These are phyloP conservation scores for Schizopora paradoxa DNA, from an alignment of 1,284 basidiomycete genomes.

Conservation along the genomic window DNA sequence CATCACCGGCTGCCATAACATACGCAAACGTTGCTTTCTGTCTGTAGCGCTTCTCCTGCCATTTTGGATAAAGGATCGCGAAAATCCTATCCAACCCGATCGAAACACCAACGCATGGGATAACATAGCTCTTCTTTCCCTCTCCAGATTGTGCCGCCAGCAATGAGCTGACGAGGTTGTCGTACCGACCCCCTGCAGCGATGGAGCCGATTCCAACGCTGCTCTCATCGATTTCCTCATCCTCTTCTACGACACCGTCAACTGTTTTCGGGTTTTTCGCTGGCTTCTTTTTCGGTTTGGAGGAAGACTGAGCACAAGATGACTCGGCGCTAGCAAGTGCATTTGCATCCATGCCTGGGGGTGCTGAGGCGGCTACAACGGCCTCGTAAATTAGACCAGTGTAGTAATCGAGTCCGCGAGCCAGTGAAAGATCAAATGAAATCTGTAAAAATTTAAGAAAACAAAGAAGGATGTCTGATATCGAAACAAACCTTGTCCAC, in stretches of 20 bases:
- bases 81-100: conserved; percentile 97
- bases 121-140: conserved; percentile 56
- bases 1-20: conserved; percentile 91
- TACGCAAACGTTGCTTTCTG: conserved; percentile 94
- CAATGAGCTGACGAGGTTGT: conserved; percentile 96
- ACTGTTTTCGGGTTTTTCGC: conserved; percentile 43
- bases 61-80: conserved; percentile 84
- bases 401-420: conserved; percentile 97
- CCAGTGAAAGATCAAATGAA: conserved; percentile 94
- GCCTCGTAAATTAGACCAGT: conserved; percentile 99
- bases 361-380: conserved; percentile 88
- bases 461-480: conserved; percentile 8
- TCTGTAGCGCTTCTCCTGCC: conserved; percentile 71
- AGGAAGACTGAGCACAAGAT: conserved; percentile 23
- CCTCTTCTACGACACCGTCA: conserved; percentile 45
- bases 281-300: conserved; percentile 47
- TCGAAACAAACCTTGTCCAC: conserved; percentile 57
- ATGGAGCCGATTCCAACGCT: conserved; percentile 95
- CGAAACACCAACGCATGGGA: conserved; percentile 92
- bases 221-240: conserved; percentile 90
- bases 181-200: conserved; percentile 95
- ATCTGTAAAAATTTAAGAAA: conserved; percentile 50
- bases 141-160: conserved; percentile 72
- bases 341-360: conserved; percentile 67
- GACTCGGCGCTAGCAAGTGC: conserved; percentile 38